A percentile compares a stretch with the other conserved stretches of the same genome.
These are phyloP conservation scores for Saccharomycopsis capsularis DNA, from an alignment of 805 yeast species.

Conservation along the genomic window DNA sequence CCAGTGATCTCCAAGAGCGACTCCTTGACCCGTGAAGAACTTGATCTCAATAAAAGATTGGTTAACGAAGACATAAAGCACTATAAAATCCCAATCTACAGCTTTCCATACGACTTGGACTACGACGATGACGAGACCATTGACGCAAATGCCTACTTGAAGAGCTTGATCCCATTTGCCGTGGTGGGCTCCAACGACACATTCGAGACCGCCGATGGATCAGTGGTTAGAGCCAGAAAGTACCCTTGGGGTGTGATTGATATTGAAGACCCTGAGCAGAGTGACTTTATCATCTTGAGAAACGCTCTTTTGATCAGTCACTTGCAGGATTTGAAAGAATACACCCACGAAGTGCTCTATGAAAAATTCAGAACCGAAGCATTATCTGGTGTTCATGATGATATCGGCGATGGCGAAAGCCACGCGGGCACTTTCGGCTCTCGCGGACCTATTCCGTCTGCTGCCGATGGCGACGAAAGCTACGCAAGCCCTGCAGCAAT, in stretches of 20 bases:
- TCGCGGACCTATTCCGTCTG: no score
- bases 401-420: not conserved
- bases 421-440: no score
- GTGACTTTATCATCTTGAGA: conserved; percentile 75
- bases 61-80: conserved; percentile 70
- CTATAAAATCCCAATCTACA: conserved; percentile 64
- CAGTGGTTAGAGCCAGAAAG: conserved; percentile 41
- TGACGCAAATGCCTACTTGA: conserved; percentile 58
- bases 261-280: conserved; percentile 63
- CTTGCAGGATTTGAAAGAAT: conserved; percentile 80
- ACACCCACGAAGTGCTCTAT: conserved; percentile 78
- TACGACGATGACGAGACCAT: conserved; percentile 54
- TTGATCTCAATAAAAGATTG: conserved; percentile 63
- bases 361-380: conserved; percentile 89
- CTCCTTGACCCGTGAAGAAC: conserved; percentile 73
- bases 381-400: conserved; percentile 44
- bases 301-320: conserved; percentile 77
- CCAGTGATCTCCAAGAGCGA: conserved; percentile 86
- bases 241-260: conserved; percentile 57
- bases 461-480: conserved; percentile 20
- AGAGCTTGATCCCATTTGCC: conserved; percentile 60
- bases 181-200: conserved; percentile 63
- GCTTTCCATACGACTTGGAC: conserved; percentile 57
- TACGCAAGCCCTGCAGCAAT: not conserved
- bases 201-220: conserved; percentile 39